A percentile compares a stretch with the other conserved stretches of the same genome.
Conservation (phyloP, 2,329 filamentous ascomycete genomes). For the Paecilomyces sp. region DNA sequence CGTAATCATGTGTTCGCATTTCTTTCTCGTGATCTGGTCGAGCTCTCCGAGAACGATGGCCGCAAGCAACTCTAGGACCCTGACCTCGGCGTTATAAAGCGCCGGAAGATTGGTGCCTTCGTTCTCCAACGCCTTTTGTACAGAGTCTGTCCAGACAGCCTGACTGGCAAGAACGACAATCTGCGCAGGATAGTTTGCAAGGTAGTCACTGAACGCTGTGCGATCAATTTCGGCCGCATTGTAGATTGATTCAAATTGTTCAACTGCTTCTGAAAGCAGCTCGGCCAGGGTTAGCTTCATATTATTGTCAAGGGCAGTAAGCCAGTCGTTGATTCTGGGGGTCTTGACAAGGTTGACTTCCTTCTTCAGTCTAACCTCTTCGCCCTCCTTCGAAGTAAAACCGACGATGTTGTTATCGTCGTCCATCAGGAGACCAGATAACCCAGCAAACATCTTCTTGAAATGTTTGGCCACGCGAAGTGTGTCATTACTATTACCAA, state of each 20-base stretch:
- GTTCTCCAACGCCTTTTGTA: constrained; percentile 67
- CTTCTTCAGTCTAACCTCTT: constrained; percentile 78
- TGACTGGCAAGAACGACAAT: constrained; percentile 93
- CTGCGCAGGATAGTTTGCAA: constrained; percentile 80
- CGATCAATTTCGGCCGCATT: constrained; percentile 62
- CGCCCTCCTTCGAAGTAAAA: constrained; percentile 92
- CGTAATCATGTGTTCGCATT: constrained; percentile 97
- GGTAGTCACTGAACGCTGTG: constrained; percentile 67
- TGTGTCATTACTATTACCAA: constrained; percentile 97
- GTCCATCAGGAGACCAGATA: constrained; percentile 84
- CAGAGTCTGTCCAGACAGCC: constrained; percentile 83
- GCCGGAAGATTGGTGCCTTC: constrained; percentile 63
- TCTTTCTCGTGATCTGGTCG: constrained; percentile 79
- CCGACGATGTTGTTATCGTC: constrained; percentile 85
- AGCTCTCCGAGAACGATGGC: constrained; percentile 85
- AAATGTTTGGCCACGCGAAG: constrained; percentile 96
- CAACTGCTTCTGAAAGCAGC: constrained; percentile 76
- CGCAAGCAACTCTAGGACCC: constrained; percentile 77
- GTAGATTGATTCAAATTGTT: constrained; percentile 74
- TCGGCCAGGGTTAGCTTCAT: constrained; percentile 95
- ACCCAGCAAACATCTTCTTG: constrained; percentile 99
- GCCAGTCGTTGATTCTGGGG: constrained; percentile 97
- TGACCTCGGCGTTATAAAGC: constrained; percentile 75
- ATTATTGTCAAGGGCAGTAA: constrained; percentile 81
- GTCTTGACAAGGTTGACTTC: constrained; percentile 90